Evolutionary conservation across 1,284 basidiomycete species (phyloP), one percentile per base, ranked within the genome.

Genomic region (Mixia osmundae): DNA sequence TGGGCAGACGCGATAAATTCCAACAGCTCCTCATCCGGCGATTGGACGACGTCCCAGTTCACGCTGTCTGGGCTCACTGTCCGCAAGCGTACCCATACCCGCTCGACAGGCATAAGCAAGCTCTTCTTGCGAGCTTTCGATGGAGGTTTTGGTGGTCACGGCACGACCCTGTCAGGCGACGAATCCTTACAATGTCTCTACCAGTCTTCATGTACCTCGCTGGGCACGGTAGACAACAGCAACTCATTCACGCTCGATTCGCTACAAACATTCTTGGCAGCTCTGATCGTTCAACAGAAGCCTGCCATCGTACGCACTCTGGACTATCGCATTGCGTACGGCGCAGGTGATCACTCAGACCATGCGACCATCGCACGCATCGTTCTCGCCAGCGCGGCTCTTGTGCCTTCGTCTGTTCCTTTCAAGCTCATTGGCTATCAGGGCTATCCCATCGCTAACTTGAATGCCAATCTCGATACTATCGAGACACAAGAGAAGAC

Each of bases 331-430:
- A 41, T 39, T 9, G 33, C 46, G 15, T 44, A 38, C 33, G 45
- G 44, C 24, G 33, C 37, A 0, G 47, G 47, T n/a, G 47, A 48
- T 28, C 47, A 48, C 28, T 35, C 43, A 24, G 47, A 48, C 32
- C 47, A 48, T 37, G 25, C 43, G 2, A 43, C 45, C 3, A 38
- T 37, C 3, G 47, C 27, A 2, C 34, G 45, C 5, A 42, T 48
- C 30, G 33, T 37, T 10, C 9, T 25, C 5, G 29, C 34, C 12
- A 27, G 43, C 16, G 35, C 34, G 1, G 41, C 33, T 2, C 23
- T 24, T 9, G 36, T 33, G 15, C 43, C 41, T 10, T 30, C 42
- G 5, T 21, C 26, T 9, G 43, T 42, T 11, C 29, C 33, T 9
- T 23, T 44, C 23, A 22, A 7, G 24, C n/a, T n/a, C n/a, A 19